phyloP scores from a whole-genome alignment of 257 asterid genomes.

The Nicotiana undulata region DNA sequence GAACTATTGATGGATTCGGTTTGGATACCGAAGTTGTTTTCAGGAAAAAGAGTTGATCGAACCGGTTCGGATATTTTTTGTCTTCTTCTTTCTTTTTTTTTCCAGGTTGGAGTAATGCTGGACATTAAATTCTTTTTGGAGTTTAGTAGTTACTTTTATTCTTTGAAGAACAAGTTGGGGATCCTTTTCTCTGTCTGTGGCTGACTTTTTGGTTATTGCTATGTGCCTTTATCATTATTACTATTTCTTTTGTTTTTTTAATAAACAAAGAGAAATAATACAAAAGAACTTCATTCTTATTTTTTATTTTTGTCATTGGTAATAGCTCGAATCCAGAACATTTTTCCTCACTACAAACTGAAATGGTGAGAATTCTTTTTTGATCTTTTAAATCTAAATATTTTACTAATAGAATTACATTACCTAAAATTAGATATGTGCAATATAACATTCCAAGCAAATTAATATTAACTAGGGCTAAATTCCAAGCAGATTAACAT shows the following conservation, averaged over 20 bases:
- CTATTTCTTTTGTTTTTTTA: background rate
- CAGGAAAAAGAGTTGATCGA: constrained; percentile 28
- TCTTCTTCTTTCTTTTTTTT: background rate
- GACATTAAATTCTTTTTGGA: background rate
- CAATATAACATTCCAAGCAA: background rate
- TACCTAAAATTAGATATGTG: background rate
- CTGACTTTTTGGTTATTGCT: background rate
- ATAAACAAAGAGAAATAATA: background rate
- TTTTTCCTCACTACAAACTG: no score
- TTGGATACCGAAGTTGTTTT: constrained; percentile 86
- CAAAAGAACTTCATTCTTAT: background rate
- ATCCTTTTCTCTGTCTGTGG: background rate
- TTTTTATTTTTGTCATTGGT: background rate
- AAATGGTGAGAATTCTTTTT: no score
- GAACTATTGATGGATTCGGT: constrained; percentile 75
- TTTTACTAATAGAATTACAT: no score
- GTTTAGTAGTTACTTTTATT: background rate
- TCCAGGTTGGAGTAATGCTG: background rate
- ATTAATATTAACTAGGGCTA: background rate
- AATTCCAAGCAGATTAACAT: background rate
- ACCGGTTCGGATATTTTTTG: background rate
- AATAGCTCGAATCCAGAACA: no score
- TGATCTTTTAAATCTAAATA: no score
- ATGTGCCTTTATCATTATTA: background rate
- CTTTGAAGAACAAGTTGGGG: background rate